These are phyloP conservation scores for Rusavskia elegans DNA, from an alignment of 495 filamentous ascomycete species.

Conservation along the genomic window DNA sequence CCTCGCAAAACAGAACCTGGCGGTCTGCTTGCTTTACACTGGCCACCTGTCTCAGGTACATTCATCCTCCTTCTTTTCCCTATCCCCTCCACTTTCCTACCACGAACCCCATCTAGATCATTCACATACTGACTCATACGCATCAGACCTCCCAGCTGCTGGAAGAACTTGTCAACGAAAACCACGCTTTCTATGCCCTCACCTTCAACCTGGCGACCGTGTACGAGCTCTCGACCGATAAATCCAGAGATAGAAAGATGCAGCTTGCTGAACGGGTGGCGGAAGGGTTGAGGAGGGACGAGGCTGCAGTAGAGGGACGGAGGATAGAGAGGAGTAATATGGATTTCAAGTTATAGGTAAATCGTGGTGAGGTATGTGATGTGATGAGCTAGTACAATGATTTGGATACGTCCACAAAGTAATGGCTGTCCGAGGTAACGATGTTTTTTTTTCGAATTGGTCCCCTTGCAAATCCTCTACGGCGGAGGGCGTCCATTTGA, in stretches of 20 bases:
- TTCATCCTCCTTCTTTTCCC: not conserved
- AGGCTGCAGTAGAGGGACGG: slow-evolving; percentile 37
- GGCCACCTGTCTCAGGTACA: slow-evolving; percentile 58
- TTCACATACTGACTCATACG: not conserved
- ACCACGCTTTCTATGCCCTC: slow-evolving; percentile 52
- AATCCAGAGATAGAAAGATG: slow-evolving; percentile 48
- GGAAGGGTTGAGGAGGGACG: slow-evolving; percentile 23
- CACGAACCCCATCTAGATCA: not conserved
- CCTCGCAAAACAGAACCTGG: slow-evolving; percentile 62
- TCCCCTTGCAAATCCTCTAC: too few species aligned
- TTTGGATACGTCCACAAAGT: too few species aligned
- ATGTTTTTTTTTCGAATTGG: too few species aligned
- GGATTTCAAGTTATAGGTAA: slow-evolving; percentile 60
- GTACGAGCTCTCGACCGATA: slow-evolving; percentile 82
- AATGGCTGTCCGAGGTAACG: too few species aligned
- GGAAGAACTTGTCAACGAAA: slow-evolving; percentile 42
- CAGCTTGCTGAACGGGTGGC: slow-evolving; percentile 55
- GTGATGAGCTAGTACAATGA: too few species aligned
- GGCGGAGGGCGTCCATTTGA: too few species aligned
- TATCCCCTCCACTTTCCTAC: not conserved
- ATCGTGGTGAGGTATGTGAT: not conserved
- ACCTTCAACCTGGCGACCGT: slow-evolving; percentile 83
- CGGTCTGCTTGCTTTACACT: slow-evolving; percentile 68
- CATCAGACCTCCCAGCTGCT: slow-evolving; percentile 38
- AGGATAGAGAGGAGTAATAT: slow-evolving; percentile 54